phyloP scores from a whole-genome alignment of 805 yeast species.

The Grigorovia transvaalensis region DNA sequence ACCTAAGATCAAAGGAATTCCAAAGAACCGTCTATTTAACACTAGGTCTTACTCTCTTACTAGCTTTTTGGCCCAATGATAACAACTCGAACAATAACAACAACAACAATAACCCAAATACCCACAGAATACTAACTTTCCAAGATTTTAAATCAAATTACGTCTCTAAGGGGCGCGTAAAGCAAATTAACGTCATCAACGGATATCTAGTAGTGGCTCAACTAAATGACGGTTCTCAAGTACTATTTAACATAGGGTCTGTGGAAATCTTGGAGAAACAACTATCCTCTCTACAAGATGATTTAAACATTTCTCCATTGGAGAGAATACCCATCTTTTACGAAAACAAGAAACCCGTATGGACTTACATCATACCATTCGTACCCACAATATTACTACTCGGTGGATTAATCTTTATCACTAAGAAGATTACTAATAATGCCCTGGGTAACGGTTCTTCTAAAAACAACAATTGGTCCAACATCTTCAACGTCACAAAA shows the following conservation, averaged over 20 bases:
- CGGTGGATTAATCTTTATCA: constrained; percentile 53
- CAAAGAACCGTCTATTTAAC: constrained; percentile 31
- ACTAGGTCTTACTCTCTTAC: constrained; percentile 30
- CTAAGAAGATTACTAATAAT: constrained; percentile 31
- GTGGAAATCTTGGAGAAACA: constrained; percentile 79
- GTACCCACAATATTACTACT: constrained; percentile 72
- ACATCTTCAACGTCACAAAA: constrained; percentile 68
- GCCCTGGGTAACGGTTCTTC: constrained; percentile 40
- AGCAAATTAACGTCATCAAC: constrained; percentile 63
- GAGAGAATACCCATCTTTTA: constrained; percentile 74
- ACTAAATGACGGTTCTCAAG: constrained; percentile 40
- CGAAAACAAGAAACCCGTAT: constrained; percentile 54
- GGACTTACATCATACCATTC: constrained; percentile 56
- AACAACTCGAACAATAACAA: constrained; percentile 9
- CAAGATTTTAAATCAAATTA: constrained; percentile 80
- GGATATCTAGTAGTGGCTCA: constrained; percentile 63
- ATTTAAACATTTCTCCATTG: constrained; percentile 51
- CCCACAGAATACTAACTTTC: constrained; percentile 38
- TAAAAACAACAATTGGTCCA: constrained; percentile 18
- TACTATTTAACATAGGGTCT: constrained; percentile 79
- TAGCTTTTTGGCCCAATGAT: constrained; percentile 27
- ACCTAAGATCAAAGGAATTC: constrained; percentile 36
- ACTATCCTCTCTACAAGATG: constrained; percentile 61
- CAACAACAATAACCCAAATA: background rate
- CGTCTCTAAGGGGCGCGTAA: constrained; percentile 68